phyloP scores from a whole-genome alignment of 306 rosid genomes.

The Erythrophleum fordii region DNA sequence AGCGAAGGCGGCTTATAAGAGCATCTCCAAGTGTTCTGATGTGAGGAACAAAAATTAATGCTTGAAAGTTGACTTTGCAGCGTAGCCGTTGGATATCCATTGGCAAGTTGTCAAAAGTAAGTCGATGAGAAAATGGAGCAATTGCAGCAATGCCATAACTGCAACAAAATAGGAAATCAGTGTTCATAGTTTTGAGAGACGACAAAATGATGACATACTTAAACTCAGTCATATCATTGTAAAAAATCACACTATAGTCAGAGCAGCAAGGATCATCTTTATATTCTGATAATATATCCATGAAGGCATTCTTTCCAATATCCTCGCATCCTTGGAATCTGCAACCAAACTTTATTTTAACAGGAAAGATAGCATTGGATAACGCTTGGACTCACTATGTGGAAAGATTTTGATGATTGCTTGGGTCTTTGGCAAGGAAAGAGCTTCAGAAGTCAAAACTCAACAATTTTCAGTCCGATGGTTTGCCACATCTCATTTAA shows the following conservation, averaged over 20 bases:
- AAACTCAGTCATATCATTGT: slow-evolving; percentile 11
- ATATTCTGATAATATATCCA: slow-evolving; percentile 18
- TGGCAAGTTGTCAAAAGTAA: slow-evolving; percentile 88
- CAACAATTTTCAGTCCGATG: not conserved
- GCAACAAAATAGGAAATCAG: slow-evolving; percentile 29
- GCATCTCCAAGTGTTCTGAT: slow-evolving; percentile 87
- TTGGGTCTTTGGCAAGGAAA: slow-evolving; percentile 4
- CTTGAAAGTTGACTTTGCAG: slow-evolving; percentile 95
- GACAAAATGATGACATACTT: not conserved
- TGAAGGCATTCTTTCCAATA: not conserved
- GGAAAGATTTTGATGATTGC: slow-evolving; percentile 2
- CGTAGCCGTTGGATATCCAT: slow-evolving; percentile 90
- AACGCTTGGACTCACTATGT: not conserved
- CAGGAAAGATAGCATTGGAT: slow-evolving; percentile 10
- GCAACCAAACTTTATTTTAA: slow-evolving; percentile 3
- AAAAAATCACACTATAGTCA: not conserved
- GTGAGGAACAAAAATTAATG: slow-evolving; percentile 87
- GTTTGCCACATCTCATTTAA: not conserved
- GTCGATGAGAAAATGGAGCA: slow-evolving; percentile 95
- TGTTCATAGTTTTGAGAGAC: slow-evolving; percentile 17
- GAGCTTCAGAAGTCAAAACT: slow-evolving; percentile 3
- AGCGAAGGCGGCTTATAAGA: slow-evolving; percentile 75
- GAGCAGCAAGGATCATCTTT: not conserved
- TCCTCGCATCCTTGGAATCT: not conserved
- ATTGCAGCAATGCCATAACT: slow-evolving; percentile 96